Evolutionary conservation across 2,329 filamentous ascomycete genomes (phyloP).

Genomic region (Triangularia verruculosa): DNA sequence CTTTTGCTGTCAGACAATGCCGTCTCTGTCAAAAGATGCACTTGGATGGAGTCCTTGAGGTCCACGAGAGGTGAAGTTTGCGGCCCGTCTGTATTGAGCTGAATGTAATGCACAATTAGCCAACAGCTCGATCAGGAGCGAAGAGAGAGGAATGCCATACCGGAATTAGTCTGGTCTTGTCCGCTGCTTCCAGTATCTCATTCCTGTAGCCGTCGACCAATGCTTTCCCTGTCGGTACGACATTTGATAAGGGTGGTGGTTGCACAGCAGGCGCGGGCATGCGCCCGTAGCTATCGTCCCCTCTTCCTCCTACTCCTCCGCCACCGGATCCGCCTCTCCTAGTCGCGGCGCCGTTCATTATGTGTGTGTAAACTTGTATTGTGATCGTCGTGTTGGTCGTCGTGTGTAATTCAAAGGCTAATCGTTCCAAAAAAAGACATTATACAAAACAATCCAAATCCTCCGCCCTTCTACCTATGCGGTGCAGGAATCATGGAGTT

Average conservation of each 20-base stretch:
- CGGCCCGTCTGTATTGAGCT: slow-evolving; percentile 51
- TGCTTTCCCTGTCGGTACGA: slow-evolving; percentile 44
- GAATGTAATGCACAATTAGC: slow-evolving; percentile 1
- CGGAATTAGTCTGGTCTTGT: slow-evolving; percentile 54
- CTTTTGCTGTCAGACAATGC: slow-evolving; percentile 83
- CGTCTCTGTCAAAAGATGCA: slow-evolving; percentile 91
- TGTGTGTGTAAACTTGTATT: slow-evolving; percentile 3
- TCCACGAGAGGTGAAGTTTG: slow-evolving; percentile 58
- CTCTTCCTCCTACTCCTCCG: slow-evolving; percentile 22
- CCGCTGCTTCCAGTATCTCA: slow-evolving; percentile 53
- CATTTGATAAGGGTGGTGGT: slow-evolving; percentile 24
- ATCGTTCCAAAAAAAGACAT: slow-evolving; percentile 18
- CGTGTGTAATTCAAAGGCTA: slow-evolving; percentile 10
- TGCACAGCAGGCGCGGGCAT: slow-evolving; percentile 32
- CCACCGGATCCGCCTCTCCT: slow-evolving; percentile 21
- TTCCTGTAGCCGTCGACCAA: slow-evolving; percentile 59
- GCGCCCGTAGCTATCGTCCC: slow-evolving; percentile 29
- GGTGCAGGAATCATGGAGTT: not conserved
- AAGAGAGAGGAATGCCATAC: slow-evolving; percentile 41
- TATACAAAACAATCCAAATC: slow-evolving; percentile 6
- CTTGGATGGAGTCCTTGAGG: slow-evolving; percentile 70
- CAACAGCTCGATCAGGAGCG: not conserved
- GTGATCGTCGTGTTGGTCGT: not conserved
- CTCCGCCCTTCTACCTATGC: not conserved
- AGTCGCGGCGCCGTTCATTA: slow-evolving; percentile 28